Conservation (phyloP, 345 rosid species). For the Eucalyptus cloeziana region DNA sequence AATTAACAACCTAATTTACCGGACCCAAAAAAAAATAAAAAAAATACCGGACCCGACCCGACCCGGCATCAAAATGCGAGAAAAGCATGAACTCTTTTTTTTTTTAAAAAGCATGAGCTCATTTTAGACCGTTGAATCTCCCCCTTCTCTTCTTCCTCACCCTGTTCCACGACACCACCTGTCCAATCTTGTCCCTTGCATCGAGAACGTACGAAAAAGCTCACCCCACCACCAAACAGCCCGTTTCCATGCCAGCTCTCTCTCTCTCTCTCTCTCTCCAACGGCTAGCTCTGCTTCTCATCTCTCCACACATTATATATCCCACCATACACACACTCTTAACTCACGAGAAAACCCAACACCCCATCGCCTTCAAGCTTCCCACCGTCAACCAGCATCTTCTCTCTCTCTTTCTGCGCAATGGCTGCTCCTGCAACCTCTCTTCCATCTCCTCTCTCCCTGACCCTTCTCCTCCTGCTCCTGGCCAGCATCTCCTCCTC, state of each 20-base stretch:
- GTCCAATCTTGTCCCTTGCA: neutral
- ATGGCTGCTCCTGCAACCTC: neutral
- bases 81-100: neutral
- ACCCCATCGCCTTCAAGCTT: neutral
- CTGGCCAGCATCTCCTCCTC: neutral
- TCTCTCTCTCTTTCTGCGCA: neutral
- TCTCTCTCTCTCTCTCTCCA: neutral
- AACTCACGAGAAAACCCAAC: neutral
- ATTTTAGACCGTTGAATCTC: neutral
- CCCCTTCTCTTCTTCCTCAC: neutral
- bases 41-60: neutral
- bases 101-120: neutral
- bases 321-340: rapidly evolving
- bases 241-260: neutral
- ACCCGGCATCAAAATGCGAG: neutral
- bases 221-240: neutral
- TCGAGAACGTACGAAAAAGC: neutral
- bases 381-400: neutral
- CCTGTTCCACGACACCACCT: neutral
- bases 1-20: too few species aligned
- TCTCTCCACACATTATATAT: neutral
- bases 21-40: too few species aligned
- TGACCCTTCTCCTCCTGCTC: neutral
- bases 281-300: neutral
- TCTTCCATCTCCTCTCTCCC: neutral